Base-by-base conservation (phyloP, 106 monocot genomes). In the Allium sativum region DNA sequence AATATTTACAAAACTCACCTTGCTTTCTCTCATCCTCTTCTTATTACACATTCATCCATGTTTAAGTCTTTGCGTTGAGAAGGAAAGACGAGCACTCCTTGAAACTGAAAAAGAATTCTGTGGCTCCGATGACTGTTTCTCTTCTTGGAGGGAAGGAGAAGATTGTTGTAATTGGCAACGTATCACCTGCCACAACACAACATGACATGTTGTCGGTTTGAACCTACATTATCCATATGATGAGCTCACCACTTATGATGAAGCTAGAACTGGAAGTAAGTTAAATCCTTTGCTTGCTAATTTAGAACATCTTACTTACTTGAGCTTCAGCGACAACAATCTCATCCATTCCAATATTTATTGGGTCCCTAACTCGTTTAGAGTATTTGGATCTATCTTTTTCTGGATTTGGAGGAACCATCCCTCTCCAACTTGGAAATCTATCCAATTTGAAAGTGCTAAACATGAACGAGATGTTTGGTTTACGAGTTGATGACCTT, bases 121-220 rank as follows among this genome's bases (percentile, higher is more conserved):
- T 3, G 75, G 75, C 43, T 55, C 71, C 14, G 8, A 0, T 11
- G 10, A 55, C 5, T 7, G 42, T 16, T 55, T 83, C 6, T 72
- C 75, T 11, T 84, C 76, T 0, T 84, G 83, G 83, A 47, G 47
- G 12, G 11, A 0, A 0, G 75, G 68, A 19, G 4, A 7, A 10
- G 70, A 76, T 43, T 84, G 79, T 62, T 84, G 83, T 42, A 44
- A 12, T 7, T 84, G 84, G 79, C 42, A 6, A 7, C 73, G 79
- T n/a, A 52, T 84, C 3, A 3, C 14, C 3, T 84, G 84, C 61
- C 21, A 62, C 58, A 69, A 65, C 31, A 17, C 0, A 7, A 79
- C 76, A 0, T 68, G 71, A 3, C 71, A 79, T 41, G 68, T 84
- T 52, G 8, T 73, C n/a, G 12, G 6, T 18, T 71, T 83, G 44